Percentiles rank a stretch among this genome's conserved stretches.
Evolutionary conservation across 345 rosid species (phyloP).

Genomic region (Gossypium turneri): DNA sequence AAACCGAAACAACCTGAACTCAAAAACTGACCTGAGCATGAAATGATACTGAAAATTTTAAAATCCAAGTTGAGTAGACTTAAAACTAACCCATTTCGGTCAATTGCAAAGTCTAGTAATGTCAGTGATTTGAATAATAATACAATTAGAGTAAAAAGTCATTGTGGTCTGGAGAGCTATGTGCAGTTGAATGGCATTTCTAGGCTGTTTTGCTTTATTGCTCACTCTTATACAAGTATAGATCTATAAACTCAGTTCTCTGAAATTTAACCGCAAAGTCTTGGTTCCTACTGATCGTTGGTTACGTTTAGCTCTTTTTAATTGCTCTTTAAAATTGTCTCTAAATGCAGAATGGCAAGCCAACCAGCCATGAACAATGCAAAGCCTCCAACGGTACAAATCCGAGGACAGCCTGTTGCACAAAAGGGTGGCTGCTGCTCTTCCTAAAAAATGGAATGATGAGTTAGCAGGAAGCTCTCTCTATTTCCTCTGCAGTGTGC

Average conservation of each 20-base stretch:
- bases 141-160: background rate
- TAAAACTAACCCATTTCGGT: background rate
- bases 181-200: background rate
- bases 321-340: background rate
- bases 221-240: background rate
- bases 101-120: background rate
- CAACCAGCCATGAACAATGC: constrained; percentile 68
- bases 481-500: constrained; percentile 5
- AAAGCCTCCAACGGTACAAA: constrained; percentile 63
- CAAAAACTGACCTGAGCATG: too few species aligned
- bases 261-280: background rate
- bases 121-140: background rate
- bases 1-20: too few species aligned
- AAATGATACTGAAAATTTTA: background rate
- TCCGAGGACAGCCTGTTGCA: constrained; percentile 66
- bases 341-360: constrained; percentile 66
- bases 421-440: constrained; percentile 76
- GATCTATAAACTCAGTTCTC: background rate
- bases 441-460: constrained; percentile 27
- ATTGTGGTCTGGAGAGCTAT: background rate
- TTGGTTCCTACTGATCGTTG: background rate
- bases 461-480: background rate
- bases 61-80: background rate
- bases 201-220: background rate
- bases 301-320: background rate